Conservation (phyloP, 1,284 basidiomycete genomes). For the Marasmius fiardii region DNA sequence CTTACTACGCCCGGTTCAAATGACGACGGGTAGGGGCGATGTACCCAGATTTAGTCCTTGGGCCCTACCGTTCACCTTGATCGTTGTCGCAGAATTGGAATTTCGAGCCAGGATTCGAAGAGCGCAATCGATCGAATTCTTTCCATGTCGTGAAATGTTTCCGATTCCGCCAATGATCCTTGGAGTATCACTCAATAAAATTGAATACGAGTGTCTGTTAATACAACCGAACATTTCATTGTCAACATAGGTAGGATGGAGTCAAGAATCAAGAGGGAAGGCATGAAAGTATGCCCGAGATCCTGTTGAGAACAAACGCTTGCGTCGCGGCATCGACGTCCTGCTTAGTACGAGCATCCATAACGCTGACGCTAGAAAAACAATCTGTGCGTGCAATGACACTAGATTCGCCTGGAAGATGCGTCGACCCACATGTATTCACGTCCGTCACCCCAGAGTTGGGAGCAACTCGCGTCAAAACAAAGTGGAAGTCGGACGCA, state of each 20-base stretch:
- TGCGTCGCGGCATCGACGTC: constrained; percentile 41
- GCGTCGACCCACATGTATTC: constrained; percentile 35
- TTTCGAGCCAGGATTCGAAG: too few species aligned
- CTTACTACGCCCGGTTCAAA: too few species aligned
- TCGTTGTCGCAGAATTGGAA: too few species aligned
- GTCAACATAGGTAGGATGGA: too few species aligned
- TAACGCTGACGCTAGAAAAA: constrained; percentile 44
- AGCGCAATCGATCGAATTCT: too few species aligned
- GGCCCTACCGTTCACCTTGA: too few species aligned
- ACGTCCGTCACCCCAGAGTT: constrained; percentile 33
- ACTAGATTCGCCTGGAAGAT: constrained; percentile 38
- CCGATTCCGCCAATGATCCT: too few species aligned
- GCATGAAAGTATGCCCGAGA: constrained; percentile 30
- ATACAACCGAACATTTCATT: too few species aligned
- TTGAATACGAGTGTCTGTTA: not conserved
- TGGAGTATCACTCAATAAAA: too few species aligned
- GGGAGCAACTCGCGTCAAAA: constrained; percentile 38
- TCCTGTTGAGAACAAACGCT: constrained; percentile 31
- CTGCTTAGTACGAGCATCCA: constrained; percentile 38
- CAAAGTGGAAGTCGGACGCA: constrained; percentile 36
- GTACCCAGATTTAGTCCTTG: too few species aligned
- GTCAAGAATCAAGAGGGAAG: constrained; percentile 1
- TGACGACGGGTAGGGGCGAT: too few species aligned
- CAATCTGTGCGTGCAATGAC: constrained; percentile 35
- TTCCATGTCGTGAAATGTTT: too few species aligned